Evolutionary conservation across 805 yeast species (phyloP).

Genomic region (Candida wancherniae): DNA sequence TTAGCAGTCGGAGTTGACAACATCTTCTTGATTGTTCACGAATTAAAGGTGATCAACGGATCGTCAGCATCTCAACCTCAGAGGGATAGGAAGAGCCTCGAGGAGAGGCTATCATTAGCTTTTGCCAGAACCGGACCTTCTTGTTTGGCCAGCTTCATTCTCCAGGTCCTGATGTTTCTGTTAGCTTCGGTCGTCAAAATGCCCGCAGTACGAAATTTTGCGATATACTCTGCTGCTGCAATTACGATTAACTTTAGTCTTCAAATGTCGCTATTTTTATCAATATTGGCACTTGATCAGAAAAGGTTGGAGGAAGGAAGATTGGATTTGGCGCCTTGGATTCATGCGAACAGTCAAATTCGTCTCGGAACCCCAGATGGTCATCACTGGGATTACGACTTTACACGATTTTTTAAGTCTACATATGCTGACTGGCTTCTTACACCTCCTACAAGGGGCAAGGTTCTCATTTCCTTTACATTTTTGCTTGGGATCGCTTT

Average conservation of each 20-base stretch:
- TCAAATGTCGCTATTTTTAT: constrained; percentile 77
- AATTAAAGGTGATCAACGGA: constrained; percentile 53
- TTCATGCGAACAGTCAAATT: constrained; percentile 21
- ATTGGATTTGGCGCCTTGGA: constrained; percentile 59
- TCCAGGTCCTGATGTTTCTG: constrained; percentile 76
- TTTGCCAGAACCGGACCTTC: constrained; percentile 82
- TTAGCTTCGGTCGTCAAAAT: constrained; percentile 78
- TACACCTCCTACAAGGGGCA: constrained; percentile 40
- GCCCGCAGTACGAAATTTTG: constrained; percentile 97
- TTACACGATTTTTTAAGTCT: constrained; percentile 36
- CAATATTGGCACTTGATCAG: constrained; percentile 67
- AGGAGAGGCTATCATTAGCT: constrained; percentile 58
- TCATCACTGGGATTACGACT: constrained; percentile 12
- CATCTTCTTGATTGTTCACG: constrained; percentile 81
- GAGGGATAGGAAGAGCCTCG: constrained; percentile 27
- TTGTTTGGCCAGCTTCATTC: constrained; percentile 67
- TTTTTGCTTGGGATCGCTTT: constrained; percentile 66
- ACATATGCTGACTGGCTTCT: constrained; percentile 60
- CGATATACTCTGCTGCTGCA: constrained; percentile 85
- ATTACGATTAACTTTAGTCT: constrained; percentile 68
- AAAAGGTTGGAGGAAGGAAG: constrained; percentile 53
- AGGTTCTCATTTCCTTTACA: constrained; percentile 51
- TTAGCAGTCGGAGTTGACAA: constrained; percentile 97
- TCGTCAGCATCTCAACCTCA: constrained; percentile 10
- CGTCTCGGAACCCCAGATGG: constrained; percentile 1